Percentiles rank a stretch among this genome's conserved stretches.
phyloP scores from a whole-genome alignment of 768 basidiomycete species.

The Rhodotorula sphaerocarpa region DNA sequence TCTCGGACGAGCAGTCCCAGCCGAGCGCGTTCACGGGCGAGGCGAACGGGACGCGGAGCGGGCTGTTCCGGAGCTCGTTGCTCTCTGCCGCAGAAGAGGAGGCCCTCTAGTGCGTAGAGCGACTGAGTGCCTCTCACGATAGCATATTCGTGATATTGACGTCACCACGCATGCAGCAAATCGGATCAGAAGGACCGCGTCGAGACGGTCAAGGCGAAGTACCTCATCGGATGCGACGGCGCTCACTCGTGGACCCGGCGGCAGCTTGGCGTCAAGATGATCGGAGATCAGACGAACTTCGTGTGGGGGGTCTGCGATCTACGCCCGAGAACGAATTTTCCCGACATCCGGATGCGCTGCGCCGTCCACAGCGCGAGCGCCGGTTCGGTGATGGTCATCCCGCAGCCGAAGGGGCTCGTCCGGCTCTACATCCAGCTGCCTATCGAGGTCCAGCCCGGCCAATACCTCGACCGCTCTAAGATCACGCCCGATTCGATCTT shows the following conservation, averaged over 20 bases:
- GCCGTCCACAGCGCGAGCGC: constrained; percentile 61
- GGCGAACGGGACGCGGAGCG: constrained; percentile 21
- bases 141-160: background rate
- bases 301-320: constrained; percentile 78
- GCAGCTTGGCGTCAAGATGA: constrained; percentile 57
- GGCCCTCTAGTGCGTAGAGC: constrained; percentile 23
- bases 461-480: constrained; percentile 53
- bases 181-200: constrained; percentile 1
- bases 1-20: constrained; percentile 37
- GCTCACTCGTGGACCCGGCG: constrained; percentile 54
- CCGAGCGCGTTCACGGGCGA: constrained; percentile 29
- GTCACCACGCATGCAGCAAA: background rate
- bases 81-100: constrained; percentile 37
- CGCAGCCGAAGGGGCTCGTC: constrained; percentile 48
- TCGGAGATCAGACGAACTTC: constrained; percentile 66
- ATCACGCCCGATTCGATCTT: constrained; percentile 53
- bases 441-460: constrained; percentile 48
- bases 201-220: constrained; percentile 51
- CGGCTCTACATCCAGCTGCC: constrained; percentile 64
- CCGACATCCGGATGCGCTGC: constrained; percentile 60
- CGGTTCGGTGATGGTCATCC: constrained; percentile 58
- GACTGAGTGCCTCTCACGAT: no score
- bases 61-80: constrained; percentile 36
- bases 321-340: constrained; percentile 64
- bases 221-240: constrained; percentile 62